phyloP scores from a whole-genome alignment of 1,139 yeast genomes.

The Diutina pseudorugosa region DNA sequence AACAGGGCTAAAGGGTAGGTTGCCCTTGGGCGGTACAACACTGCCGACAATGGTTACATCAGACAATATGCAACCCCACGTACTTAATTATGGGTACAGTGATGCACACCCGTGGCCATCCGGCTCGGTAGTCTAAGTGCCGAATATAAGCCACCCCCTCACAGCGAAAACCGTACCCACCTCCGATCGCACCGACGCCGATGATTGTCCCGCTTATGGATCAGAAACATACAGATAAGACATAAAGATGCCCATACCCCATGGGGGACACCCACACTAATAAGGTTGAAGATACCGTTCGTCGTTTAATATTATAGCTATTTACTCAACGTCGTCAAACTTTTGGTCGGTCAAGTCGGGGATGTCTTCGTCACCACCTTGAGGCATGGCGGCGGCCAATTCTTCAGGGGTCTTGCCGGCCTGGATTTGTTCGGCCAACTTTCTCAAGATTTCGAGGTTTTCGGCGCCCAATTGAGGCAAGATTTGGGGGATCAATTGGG shows the following conservation, averaged over 20 bases:
- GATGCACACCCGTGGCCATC: not conserved
- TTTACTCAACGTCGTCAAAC: constrained; percentile 75
- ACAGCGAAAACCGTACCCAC: not conserved
- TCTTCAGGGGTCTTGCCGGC: constrained; percentile 38
- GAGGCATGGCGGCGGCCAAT: constrained; percentile 36
- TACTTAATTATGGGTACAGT: too few relatives aligned
- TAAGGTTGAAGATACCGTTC: not conserved
- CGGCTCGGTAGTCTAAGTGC: not conserved
- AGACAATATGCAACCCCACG: too few relatives aligned
- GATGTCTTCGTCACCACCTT: constrained; percentile 59
- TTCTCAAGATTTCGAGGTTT: constrained; percentile 79
- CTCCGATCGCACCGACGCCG: not conserved
- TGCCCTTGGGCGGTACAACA: too few relatives aligned
- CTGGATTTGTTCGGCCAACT: constrained; percentile 85
- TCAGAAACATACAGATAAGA: too few relatives aligned
- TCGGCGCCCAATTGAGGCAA: constrained; percentile 96
- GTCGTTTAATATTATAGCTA: not conserved
- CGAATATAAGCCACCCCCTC: not conserved
- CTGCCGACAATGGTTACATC: too few relatives aligned
- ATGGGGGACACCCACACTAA: too few relatives aligned
- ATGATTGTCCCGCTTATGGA: too few relatives aligned
- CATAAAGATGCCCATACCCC: too few relatives aligned
- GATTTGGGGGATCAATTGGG: constrained; percentile 90
- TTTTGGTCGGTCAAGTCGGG: constrained; percentile 94
- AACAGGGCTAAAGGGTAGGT: too few relatives aligned